A percentile compares a stretch with the other conserved stretches of the same genome.
Evolutionary conservation across 2,329 filamentous ascomycete genomes (phyloP).

Genomic region (Sporothrix luriei): DNA sequence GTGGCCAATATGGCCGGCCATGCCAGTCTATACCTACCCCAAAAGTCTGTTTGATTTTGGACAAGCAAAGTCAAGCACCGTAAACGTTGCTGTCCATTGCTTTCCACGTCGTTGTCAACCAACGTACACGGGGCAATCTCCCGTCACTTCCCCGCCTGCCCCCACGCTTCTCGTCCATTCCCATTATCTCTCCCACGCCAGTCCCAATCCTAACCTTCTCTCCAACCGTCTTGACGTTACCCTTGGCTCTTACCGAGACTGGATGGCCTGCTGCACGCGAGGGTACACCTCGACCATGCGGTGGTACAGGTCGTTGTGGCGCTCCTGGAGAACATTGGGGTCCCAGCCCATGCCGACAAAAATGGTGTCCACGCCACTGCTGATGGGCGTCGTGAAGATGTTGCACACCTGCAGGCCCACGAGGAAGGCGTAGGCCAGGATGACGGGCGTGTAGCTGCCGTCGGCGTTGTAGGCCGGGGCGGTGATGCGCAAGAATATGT

Average conservation of each 20-base stretch:
- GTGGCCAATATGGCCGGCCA: too few species aligned
- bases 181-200: not conserved
- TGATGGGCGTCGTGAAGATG: conserved; percentile 81
- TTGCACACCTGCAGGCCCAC: conserved; percentile 89
- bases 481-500: conserved; percentile 83
- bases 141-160: not conserved
- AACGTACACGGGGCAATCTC: not conserved
- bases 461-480: conserved; percentile 73
- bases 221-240: not conserved
- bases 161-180: not conserved
- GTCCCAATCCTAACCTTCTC: too few species aligned
- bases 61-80: too few species aligned
- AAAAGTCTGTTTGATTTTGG: too few species aligned
- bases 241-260: not conserved
- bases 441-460: conserved; percentile 71
- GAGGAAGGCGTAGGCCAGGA: conserved; percentile 83
- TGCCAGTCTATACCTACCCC: too few species aligned
- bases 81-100: too few species aligned
- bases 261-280: conserved; percentile 76
- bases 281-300: conserved; percentile 82
- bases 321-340: conserved; percentile 72
- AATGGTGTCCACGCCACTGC: conserved; percentile 86
- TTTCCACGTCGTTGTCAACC: not conserved
- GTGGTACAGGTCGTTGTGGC: conserved; percentile 80
- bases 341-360: conserved; percentile 78